Conservation (phyloP, 495 filamentous ascomycete species). For the Glutinoglossum americanum region DNA sequence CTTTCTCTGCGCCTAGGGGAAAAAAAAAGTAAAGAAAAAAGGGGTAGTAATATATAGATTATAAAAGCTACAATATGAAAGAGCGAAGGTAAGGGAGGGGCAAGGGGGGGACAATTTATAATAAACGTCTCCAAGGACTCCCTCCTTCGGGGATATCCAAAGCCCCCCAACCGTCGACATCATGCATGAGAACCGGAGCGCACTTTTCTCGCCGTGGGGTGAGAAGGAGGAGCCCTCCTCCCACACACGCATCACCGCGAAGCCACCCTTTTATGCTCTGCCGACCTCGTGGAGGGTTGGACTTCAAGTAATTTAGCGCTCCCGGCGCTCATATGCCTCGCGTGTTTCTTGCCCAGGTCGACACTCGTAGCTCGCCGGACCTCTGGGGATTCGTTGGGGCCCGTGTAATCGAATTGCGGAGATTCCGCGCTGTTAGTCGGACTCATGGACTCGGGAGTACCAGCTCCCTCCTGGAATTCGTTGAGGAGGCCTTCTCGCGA, state of each 20-base stretch:
- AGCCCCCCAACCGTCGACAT: too few species aligned
- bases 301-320: constrained; percentile 49
- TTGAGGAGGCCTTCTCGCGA: constrained; percentile 50
- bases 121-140: too few species aligned
- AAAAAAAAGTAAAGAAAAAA: too few species aligned
- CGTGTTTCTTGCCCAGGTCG: constrained; percentile 36
- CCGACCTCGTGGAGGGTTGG: constrained; percentile 23
- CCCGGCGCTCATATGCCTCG: constrained; percentile 49
- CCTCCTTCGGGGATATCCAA: too few species aligned
- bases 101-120: too few species aligned
- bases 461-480: constrained; percentile 24
- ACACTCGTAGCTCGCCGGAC: constrained; percentile 44
- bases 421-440: constrained; percentile 14
- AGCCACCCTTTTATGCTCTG: constrained; percentile 10
- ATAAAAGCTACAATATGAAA: too few species aligned
- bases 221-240: too few species aligned
- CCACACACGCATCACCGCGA: background rate
- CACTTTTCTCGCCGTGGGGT: too few species aligned
- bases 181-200: too few species aligned
- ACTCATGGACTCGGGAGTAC: constrained; percentile 2
- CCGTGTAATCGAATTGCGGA: constrained; percentile 11
- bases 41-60: too few species aligned
- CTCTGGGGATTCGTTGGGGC: constrained; percentile 7
- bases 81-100: too few species aligned
- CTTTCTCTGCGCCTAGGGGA: too few species aligned